A percentile compares a stretch with the other conserved stretches of the same genome.
These are phyloP conservation scores for Scalesia atractyloides DNA, from an alignment of 129 eudicot genomes.

Conservation along the genomic window DNA sequence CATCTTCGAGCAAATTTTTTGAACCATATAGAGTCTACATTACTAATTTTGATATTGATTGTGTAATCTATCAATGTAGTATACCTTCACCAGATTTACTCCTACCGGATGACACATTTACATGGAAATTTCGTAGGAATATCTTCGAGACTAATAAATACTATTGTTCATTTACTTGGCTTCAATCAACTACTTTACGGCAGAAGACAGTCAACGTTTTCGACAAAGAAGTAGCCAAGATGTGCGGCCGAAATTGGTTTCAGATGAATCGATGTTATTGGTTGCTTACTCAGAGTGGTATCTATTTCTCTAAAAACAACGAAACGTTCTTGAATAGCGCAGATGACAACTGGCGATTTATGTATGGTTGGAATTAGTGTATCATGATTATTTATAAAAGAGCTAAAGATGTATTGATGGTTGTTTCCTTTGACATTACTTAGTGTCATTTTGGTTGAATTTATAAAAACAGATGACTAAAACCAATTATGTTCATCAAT, in stretches of 20 bases:
- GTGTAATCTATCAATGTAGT: not conserved
- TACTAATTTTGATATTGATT: not conserved
- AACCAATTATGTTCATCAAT: too few relatives aligned
- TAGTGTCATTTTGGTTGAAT: too few relatives aligned
- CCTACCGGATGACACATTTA: not conserved
- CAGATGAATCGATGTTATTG: slow-evolving; percentile 18
- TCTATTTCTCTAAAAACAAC: slow-evolving; percentile 4
- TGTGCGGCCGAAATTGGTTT: slow-evolving; percentile 1
- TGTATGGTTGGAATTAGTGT: slow-evolving; percentile 5
- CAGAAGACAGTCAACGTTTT: slow-evolving; percentile 1
- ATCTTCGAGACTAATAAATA: not conserved
- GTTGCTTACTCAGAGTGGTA: slow-evolving; percentile 8
- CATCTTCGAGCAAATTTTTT: not conserved
- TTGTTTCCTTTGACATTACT: not conserved
- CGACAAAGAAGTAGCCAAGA: not conserved
- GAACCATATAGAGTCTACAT: not conserved
- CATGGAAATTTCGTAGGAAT: slow-evolving; percentile 1
- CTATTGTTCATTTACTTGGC: slow-evolving; percentile 6
- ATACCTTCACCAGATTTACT: not conserved
- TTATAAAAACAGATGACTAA: too few relatives aligned
- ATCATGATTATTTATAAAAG: not conserved
- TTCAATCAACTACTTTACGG: not conserved
- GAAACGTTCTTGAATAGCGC: not conserved
- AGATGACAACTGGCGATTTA: not conserved
- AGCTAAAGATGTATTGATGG: not conserved